These are phyloP conservation scores for Rhodotorula sp. DNA, from an alignment of 1,284 basidiomycete genomes.

Conservation along the genomic window DNA sequence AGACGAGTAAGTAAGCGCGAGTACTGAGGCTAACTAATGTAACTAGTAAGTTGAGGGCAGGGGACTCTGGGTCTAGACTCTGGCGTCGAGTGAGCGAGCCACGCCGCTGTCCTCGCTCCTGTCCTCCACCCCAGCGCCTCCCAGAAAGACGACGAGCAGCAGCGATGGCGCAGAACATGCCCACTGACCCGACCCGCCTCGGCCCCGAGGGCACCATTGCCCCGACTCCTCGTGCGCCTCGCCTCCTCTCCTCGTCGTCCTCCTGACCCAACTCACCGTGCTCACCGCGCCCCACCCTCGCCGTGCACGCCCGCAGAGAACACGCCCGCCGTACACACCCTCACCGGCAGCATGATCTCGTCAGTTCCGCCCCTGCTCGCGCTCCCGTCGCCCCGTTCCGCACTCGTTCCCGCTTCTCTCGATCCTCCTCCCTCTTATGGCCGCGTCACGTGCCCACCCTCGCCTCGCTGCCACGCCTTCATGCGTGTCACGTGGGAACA, in stretches of 20 bases:
- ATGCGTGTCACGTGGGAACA: not conserved
- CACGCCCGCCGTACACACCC: conserved; percentile 42
- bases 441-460: not conserved
- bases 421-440: not conserved
- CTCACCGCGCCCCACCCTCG: not conserved
- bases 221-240: conserved; percentile 25
- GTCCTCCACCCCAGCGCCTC: not conserved
- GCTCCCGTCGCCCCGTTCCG: not conserved
- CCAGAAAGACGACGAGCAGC: too few species aligned
- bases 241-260: not conserved
- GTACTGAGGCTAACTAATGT: not conserved
- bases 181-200: conserved; percentile 24
- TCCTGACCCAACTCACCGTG: not conserved
- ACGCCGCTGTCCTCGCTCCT: not conserved
- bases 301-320: conserved; percentile 22
- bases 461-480: not conserved
- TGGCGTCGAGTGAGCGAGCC: not conserved
- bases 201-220: conserved; percentile 38
- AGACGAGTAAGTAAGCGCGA: not conserved
- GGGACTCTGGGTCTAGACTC: too few species aligned
- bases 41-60: not conserved
- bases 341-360: conserved; percentile 39
- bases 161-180: conserved; percentile 35
- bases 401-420: not conserved
- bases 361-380: conserved; percentile 11